Conservation (phyloP, 352 stramenopile species). For the Phytophthora multivora region DNA sequence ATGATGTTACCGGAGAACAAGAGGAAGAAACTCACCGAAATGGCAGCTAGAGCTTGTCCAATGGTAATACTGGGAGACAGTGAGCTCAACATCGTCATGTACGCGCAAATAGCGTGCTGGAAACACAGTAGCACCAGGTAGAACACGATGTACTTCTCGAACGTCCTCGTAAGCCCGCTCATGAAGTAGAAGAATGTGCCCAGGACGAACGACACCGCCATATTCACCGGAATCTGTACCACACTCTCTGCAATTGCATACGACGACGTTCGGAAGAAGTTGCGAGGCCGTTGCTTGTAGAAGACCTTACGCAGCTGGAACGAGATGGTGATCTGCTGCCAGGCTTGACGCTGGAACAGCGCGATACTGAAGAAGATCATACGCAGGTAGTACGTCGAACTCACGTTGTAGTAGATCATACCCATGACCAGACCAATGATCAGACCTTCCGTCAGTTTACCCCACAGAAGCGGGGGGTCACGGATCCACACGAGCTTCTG, state of each 20-base stretch:
- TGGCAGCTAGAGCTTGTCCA: conserved; percentile 35
- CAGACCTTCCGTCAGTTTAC: conserved; percentile 49
- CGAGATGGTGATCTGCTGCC: conserved; percentile 69
- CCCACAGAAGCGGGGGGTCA: conserved; percentile 44
- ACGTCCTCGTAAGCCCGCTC: conserved; percentile 63
- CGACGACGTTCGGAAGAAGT: conserved; percentile 81
- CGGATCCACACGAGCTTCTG: conserved; percentile 57
- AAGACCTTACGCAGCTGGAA: conserved; percentile 81
- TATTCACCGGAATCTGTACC: conserved; percentile 53
- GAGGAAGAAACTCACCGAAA: conserved; percentile 57
- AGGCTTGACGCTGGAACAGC: conserved; percentile 59
- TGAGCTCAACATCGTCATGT: conserved; percentile 51
- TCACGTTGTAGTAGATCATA: conserved; percentile 54
- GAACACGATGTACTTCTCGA: conserved; percentile 71
- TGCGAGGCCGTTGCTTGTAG: conserved; percentile 85
- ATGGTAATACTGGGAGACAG: conserved; percentile 47
- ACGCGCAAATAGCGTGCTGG: conserved; percentile 51
- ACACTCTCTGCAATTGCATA: conserved; percentile 68
- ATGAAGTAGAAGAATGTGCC: conserved; percentile 80
- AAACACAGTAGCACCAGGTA: conserved; percentile 72
- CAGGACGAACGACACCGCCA: conserved; percentile 72
- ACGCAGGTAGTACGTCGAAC: conserved; percentile 54
- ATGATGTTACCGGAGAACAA: conserved; percentile 69
- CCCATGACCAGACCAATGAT: conserved; percentile 79
- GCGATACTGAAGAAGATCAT: conserved; percentile 57